These are phyloP conservation scores for Cryptococcus amylolentus DNA, from an alignment of 1,284 basidiomycete species.

Conservation along the genomic window DNA sequence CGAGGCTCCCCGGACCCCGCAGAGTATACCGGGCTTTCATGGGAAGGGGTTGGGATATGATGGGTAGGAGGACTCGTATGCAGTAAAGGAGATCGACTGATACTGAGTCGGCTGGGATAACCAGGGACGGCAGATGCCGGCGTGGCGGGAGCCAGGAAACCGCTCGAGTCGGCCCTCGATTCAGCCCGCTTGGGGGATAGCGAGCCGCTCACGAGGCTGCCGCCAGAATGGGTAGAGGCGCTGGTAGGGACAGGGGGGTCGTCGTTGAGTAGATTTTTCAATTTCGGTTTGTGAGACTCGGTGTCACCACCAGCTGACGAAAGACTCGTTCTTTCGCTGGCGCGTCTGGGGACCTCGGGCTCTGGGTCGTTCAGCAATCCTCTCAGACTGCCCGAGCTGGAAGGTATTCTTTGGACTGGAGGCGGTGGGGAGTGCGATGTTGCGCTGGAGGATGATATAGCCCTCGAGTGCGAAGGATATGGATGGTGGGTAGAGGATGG, in stretches of 20 bases:
- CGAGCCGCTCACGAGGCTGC: not conserved
- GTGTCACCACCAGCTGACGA: not conserved
- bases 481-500: not conserved
- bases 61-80: not conserved
- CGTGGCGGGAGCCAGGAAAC: not conserved
- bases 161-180: slow-evolving; percentile 13
- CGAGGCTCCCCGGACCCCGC: not conserved
- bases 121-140: not conserved
- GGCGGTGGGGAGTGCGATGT: slow-evolving; percentile 14
- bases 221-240: not conserved
- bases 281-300: slow-evolving; percentile 4
- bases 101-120: too few species aligned
- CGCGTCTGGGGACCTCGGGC: slow-evolving; percentile 6
- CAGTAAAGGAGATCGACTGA: not conserved
- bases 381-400: slow-evolving; percentile 23
- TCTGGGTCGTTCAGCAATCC: slow-evolving; percentile 16
- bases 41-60: not conserved
- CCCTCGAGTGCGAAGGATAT: not conserved
- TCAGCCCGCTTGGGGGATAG: slow-evolving; percentile 4
- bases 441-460: slow-evolving; percentile 2
- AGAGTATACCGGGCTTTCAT: not conserved
- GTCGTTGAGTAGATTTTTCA: slow-evolving; percentile 9
- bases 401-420: not conserved
- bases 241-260: not conserved
- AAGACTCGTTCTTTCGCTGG: not conserved